These are phyloP conservation scores for Salvia sclarea DNA, from an alignment of 305 asterid genomes.

Conservation along the genomic window DNA sequence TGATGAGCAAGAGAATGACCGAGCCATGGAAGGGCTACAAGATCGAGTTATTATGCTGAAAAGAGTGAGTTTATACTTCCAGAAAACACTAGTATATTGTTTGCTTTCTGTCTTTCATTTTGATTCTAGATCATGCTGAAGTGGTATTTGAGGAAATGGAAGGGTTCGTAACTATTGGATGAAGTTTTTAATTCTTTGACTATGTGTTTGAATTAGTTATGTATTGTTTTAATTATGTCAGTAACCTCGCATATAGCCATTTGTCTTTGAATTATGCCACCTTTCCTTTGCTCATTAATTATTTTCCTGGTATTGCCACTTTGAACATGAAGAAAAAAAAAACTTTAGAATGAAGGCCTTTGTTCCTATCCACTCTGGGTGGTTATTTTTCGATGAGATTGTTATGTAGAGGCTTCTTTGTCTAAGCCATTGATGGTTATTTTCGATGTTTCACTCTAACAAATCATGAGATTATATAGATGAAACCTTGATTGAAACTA, in stretches of 20 bases:
- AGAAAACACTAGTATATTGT: neutral
- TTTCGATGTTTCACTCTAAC: neutral
- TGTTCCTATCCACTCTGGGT: neutral
- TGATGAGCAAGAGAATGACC: constrained; percentile 91
- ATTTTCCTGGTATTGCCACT: neutral
- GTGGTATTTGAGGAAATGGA: constrained; percentile 9
- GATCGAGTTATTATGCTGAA: constrained; percentile 84
- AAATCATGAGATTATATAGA: neutral
- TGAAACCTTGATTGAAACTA: neutral
- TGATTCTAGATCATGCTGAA: constrained; percentile 7
- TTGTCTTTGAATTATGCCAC: neutral
- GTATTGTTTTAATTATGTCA: neutral
- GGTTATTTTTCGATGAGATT: neutral
- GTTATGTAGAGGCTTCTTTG: neutral
- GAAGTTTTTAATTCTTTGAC: neutral
- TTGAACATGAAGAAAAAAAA: neutral
- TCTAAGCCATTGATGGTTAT: neutral
- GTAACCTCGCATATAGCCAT: neutral
- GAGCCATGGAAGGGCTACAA: constrained; percentile 76
- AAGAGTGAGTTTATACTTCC: constrained; percentile 53
- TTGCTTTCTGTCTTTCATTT: neutral
- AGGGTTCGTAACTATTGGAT: constrained; percentile 5
- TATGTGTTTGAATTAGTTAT: neutral
- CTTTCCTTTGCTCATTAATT: neutral
- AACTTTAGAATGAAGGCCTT: neutral